phyloP scores from a whole-genome alignment of 2,329 filamentous ascomycete species.

The Phyllosticta capitalensis region DNA sequence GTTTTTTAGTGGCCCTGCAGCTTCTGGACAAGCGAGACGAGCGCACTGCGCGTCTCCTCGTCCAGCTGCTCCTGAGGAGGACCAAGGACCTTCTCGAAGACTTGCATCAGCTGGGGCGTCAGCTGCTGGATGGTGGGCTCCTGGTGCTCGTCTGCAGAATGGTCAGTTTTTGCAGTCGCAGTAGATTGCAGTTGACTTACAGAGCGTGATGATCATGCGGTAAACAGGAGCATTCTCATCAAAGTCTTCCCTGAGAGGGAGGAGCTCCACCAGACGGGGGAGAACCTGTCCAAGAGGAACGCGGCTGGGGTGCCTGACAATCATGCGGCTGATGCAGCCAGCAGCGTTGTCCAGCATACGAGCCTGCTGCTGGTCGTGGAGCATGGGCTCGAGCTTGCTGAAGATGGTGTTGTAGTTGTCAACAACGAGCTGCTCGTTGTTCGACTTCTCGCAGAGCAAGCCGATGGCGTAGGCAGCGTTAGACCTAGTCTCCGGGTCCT shows the following conservation, averaged over 20 bases:
- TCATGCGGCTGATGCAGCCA: slow-evolving; percentile 86
- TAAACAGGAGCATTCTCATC: slow-evolving; percentile 95
- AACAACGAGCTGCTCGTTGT: slow-evolving; percentile 62
- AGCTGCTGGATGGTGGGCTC: slow-evolving; percentile 59
- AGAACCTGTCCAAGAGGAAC: slow-evolving; percentile 75
- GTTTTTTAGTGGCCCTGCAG: slow-evolving; percentile 27
- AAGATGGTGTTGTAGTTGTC: slow-evolving; percentile 70
- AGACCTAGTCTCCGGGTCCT: slow-evolving; percentile 85
- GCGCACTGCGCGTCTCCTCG: slow-evolving; percentile 56
- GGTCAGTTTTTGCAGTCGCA: background rate
- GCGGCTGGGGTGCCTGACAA: slow-evolving; percentile 74
- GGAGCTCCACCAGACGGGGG: slow-evolving; percentile 64
- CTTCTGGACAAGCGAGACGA: slow-evolving; percentile 54
- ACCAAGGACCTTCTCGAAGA: slow-evolving; percentile 64
- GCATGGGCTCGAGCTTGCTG: slow-evolving; percentile 73
- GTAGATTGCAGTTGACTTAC: slow-evolving; percentile 40
- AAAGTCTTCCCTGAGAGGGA: slow-evolving; percentile 86
- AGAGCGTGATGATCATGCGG: slow-evolving; percentile 80
- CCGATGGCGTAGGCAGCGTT: slow-evolving; percentile 91
- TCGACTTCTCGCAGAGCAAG: slow-evolving; percentile 72
- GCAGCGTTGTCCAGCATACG: slow-evolving; percentile 88
- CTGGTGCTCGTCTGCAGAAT: slow-evolving; percentile 1
- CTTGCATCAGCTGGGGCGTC: slow-evolving; percentile 57
- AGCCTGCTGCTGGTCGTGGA: slow-evolving; percentile 67
- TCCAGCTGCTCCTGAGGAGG: slow-evolving; percentile 68